Base-by-base conservation (phyloP, 2,329 filamentous ascomycete genomes). In the Arthroderma sp. region DNA sequence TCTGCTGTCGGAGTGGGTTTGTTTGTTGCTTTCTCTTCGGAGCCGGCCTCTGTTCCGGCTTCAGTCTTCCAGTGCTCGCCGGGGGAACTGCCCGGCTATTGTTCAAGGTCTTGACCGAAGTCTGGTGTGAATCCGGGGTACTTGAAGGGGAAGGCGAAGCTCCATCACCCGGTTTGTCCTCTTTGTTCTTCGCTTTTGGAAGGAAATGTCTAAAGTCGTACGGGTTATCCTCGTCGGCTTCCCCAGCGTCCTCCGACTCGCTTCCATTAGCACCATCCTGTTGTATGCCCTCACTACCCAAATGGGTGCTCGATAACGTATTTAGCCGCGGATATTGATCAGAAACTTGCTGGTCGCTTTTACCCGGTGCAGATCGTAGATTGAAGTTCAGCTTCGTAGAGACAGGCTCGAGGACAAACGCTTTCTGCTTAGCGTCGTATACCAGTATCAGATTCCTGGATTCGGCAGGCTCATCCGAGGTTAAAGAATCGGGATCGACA, bases 381-480 rank as follows among this genome's bases (percentile, higher is more conserved):
- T 94, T 95, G 81, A 94, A 88, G 56, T 86, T 81, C 64, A 94
- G 83, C 34, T 80, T 80, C n/a, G 80, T 82, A 58, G 86, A 78
- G 44, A 95, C 70, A 42, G 78, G 79, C 66, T 95, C 86, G 44
- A 95, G 73, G 29, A 91, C 78, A 53, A 91, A 91, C 45, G 75
- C 81, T 56, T 89, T 78, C 43, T 77, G 78, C 11, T 72, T 68
- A 6, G 81, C 72, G 61, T 94, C 84, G 58, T 89, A 91, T 47
- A 89, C 75, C 42, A 94, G 73, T 6, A 73, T 68, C 40, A 68
- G 53, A 40, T 59, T 61, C 43, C 56, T 60, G 31, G 59, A 56
- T 31, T 58, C 53, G 1, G 56, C 50, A 22, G 15, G 15, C 15
- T 22, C 15, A 29, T 55, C 55, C 15, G 54, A 55, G 8, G 53